These are phyloP conservation scores for Fonsecaea pedrosoi DNA, from an alignment of 2,329 filamentous ascomycete genomes.

Conservation along the genomic window DNA sequence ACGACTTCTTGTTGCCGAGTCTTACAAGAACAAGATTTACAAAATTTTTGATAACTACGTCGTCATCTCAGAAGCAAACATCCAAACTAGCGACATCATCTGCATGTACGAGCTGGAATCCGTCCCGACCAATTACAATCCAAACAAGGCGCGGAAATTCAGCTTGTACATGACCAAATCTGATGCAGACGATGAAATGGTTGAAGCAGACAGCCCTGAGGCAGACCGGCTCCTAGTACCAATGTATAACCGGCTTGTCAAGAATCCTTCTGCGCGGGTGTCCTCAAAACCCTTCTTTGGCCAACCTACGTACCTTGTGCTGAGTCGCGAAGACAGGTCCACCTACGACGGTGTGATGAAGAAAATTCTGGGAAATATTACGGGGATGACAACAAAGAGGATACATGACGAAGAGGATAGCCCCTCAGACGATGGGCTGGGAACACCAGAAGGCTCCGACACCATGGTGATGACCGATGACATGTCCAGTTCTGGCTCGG, in stretches of 20 bases:
- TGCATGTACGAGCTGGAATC: slow-evolving; percentile 79
- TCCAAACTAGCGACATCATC: slow-evolving; percentile 67
- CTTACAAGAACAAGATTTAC: slow-evolving; percentile 84
- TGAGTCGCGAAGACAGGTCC: slow-evolving; percentile 74
- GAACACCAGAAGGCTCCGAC: slow-evolving; percentile 66
- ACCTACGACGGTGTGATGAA: slow-evolving; percentile 75
- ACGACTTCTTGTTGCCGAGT: slow-evolving; percentile 79
- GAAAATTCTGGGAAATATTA: slow-evolving; percentile 78
- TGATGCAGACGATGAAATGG: slow-evolving; percentile 50
- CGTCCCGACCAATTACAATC: slow-evolving; percentile 77
- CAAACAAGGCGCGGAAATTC: slow-evolving; percentile 59
- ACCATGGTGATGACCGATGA: slow-evolving; percentile 69
- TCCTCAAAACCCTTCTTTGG: slow-evolving; percentile 48
- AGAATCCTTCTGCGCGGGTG: slow-evolving; percentile 41
- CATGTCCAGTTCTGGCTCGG: slow-evolving; percentile 70
- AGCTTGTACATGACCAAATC: slow-evolving; percentile 43
- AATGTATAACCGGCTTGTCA: slow-evolving; percentile 53
- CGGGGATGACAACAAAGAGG: slow-evolving; percentile 75
- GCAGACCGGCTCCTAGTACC: slow-evolving; percentile 57
- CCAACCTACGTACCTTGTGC: slow-evolving; percentile 67
- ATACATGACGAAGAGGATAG: slow-evolving; percentile 61
- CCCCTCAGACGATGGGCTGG: slow-evolving; percentile 54
- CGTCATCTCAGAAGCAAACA: slow-evolving; percentile 72
- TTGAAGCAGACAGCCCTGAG: slow-evolving; percentile 51
- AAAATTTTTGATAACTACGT: slow-evolving; percentile 78